A percentile compares a stretch with the other conserved stretches of the same genome.
phyloP scores from a whole-genome alignment of 2,329 filamentous ascomycete genomes.

The Arthroderma uncinatum region DNA sequence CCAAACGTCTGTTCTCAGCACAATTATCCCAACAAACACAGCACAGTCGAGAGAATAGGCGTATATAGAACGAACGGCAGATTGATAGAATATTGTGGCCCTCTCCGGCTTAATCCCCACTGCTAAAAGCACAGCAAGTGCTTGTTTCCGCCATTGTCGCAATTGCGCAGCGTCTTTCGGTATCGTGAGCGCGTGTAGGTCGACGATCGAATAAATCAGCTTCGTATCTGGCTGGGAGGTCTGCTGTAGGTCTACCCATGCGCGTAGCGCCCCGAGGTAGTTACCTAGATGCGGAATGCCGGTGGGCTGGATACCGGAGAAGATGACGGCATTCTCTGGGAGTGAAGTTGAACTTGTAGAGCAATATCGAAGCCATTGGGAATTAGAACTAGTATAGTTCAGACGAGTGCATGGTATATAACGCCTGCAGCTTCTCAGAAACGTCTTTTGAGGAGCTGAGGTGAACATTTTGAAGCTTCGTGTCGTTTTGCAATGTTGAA shows the following conservation, averaged over 20 bases:
- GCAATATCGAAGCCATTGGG: slow-evolving; percentile 12
- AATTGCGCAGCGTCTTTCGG: slow-evolving; percentile 55
- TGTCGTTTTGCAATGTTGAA: neutral
- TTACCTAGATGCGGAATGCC: slow-evolving; percentile 91
- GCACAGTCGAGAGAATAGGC: neutral
- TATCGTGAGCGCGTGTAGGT: slow-evolving; percentile 83
- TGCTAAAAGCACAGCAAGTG: slow-evolving; percentile 68
- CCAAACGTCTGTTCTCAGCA: neutral
- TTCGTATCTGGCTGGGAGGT: slow-evolving; percentile 40
- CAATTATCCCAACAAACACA: neutral
- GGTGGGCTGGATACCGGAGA: slow-evolving; percentile 95
- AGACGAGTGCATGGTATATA: neutral
- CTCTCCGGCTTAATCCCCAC: slow-evolving; percentile 70
- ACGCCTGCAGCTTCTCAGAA: neutral
- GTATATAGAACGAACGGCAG: slow-evolving; percentile 44
- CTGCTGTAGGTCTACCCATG: slow-evolving; percentile 76
- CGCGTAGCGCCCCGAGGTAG: slow-evolving; percentile 76
- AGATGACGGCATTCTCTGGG: slow-evolving; percentile 47
- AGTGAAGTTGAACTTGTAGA: slow-evolving; percentile 8
- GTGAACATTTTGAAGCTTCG: neutral
- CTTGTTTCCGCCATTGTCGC: slow-evolving; percentile 56
- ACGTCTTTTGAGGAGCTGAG: neutral
- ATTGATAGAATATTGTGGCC: slow-evolving; percentile 73
- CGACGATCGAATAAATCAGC: slow-evolving; percentile 77
- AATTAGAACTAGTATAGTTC: neutral